Evolutionary conservation across 441 rosid species (phyloP).

Genomic region (Adansonia rubrostipa): DNA sequence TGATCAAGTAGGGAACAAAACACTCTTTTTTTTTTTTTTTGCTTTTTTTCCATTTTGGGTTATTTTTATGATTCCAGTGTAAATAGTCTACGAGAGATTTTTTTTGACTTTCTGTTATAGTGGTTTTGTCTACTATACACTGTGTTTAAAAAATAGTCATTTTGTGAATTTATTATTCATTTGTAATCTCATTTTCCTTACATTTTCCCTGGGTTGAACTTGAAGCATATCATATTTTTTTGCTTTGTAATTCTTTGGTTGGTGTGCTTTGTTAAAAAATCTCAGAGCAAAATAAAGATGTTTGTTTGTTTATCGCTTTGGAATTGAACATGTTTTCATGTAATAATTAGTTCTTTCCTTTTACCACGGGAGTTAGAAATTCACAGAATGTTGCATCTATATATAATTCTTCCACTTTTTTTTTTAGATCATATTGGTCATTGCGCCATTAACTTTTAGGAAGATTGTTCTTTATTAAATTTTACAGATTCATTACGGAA

Average conservation of each 20-base stretch:
- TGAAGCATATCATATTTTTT: background rate
- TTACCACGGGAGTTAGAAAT: background rate
- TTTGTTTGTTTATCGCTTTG: background rate
- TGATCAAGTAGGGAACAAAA: constrained; percentile 27
- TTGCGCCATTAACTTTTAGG: too few species aligned
- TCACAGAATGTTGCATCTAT: background rate
- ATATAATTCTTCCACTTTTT: background rate
- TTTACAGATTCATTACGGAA: too few species aligned
- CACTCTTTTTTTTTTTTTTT: too few species aligned
- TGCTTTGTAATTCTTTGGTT: constrained; percentile 38
- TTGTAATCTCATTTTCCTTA: constrained; percentile 41
- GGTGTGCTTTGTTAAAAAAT: constrained; percentile 35
- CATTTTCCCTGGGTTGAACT: constrained; percentile 17
- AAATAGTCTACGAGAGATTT: constrained; percentile 39
- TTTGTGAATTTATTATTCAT: constrained; percentile 48
- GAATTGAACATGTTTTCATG: background rate
- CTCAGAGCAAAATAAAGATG: constrained; percentile 29
- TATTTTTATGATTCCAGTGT: constrained; percentile 41
- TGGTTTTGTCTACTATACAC: constrained; percentile 25
- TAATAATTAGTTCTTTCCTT: background rate
- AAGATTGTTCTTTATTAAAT: too few species aligned
- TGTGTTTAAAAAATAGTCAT: constrained; percentile 27
- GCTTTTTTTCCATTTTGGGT: constrained; percentile 26
- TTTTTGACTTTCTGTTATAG: constrained; percentile 40
- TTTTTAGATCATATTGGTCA: too few species aligned